Percentiles rank a stretch among this genome's conserved stretches.
Conservation (phyloP, 2,329 filamentous ascomycete genomes). For the Pseudogymnoascus destructans region DNA sequence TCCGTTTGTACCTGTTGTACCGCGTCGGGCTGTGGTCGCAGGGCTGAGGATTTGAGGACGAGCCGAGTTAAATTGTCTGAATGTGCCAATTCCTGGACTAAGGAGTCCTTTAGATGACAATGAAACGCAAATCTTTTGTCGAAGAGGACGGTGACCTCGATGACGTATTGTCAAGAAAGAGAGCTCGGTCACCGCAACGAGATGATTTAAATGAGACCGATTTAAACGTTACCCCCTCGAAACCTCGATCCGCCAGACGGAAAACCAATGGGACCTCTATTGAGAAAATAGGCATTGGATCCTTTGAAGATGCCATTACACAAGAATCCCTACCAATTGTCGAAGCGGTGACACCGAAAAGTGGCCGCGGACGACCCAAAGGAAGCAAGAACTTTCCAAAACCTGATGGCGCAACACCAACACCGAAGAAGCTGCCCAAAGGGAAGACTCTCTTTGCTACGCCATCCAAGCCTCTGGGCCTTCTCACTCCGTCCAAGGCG, state of each 20-base stretch:
- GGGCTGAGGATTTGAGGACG: not conserved
- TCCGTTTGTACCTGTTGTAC: not conserved
- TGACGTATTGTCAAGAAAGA: not conserved
- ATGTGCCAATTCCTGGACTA: not conserved
- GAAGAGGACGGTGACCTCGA: not conserved
- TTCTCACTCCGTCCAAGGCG: constrained; percentile 19
- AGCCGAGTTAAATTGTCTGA: not conserved
- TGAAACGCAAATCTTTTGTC: not conserved
- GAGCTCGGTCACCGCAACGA: not conserved
- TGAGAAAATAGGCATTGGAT: not conserved
- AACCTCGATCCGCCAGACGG: not conserved
- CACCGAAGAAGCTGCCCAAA: constrained; percentile 16
- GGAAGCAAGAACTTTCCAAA: constrained; percentile 4
- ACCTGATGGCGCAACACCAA: constrained; percentile 8
- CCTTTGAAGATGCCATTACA: not conserved
- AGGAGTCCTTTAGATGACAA: not conserved
- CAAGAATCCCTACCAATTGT: not conserved
- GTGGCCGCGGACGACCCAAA: not conserved
- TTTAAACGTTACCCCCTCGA: not conserved
- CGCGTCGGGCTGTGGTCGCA: not conserved
- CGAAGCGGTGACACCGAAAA: not conserved
- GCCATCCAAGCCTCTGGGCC: constrained; percentile 14
- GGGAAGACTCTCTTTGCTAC: constrained; percentile 23
- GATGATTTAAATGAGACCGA: not conserved
- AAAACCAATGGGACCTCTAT: not conserved